These are phyloP conservation scores for Lathyrus tuberosus DNA, from an alignment of 306 rosid genomes.

Conservation along the genomic window DNA sequence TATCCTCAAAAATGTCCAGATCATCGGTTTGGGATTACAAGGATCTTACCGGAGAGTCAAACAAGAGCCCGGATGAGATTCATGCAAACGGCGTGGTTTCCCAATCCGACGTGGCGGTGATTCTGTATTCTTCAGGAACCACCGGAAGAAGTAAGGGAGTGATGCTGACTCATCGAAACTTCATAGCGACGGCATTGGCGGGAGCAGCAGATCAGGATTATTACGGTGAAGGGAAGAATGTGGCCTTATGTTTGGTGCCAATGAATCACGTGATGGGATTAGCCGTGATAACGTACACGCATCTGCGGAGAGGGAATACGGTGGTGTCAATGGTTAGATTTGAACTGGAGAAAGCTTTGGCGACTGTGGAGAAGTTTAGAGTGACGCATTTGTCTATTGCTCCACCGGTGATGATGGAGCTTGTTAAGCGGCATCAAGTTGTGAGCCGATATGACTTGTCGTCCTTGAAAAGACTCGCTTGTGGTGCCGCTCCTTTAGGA, in stretches of 20 bases:
- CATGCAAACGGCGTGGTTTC: constrained; percentile 9
- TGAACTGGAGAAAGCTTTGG: constrained; percentile 41
- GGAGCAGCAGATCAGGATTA: constrained; percentile 43
- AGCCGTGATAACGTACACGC: constrained; percentile 33
- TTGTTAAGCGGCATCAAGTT: constrained; percentile 30
- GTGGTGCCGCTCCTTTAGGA: constrained; percentile 51
- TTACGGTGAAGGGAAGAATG: constrained; percentile 40
- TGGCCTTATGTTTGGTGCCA: constrained; percentile 50
- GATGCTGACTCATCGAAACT: constrained; percentile 50
- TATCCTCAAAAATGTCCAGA: background rate
- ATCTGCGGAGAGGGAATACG: constrained; percentile 50
- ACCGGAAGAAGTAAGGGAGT: constrained; percentile 61
- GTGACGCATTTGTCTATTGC: constrained; percentile 46
- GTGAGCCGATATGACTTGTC: constrained; percentile 45
- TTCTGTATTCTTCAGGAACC: constrained; percentile 59
- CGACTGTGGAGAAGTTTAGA: constrained; percentile 41
- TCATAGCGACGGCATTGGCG: constrained; percentile 47
- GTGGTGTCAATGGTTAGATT: constrained; percentile 49
- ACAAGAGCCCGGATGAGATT: background rate
- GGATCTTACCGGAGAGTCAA: constrained; percentile 39
- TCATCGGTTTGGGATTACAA: constrained; percentile 29
- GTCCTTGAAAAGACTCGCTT: constrained; percentile 38
- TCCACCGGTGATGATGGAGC: constrained; percentile 51
- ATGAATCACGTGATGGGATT: constrained; percentile 56
- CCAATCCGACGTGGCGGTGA: constrained; percentile 51